Evolutionary conservation across 139 green algal species (phyloP).

Genomic region (Microglena sp.): DNA sequence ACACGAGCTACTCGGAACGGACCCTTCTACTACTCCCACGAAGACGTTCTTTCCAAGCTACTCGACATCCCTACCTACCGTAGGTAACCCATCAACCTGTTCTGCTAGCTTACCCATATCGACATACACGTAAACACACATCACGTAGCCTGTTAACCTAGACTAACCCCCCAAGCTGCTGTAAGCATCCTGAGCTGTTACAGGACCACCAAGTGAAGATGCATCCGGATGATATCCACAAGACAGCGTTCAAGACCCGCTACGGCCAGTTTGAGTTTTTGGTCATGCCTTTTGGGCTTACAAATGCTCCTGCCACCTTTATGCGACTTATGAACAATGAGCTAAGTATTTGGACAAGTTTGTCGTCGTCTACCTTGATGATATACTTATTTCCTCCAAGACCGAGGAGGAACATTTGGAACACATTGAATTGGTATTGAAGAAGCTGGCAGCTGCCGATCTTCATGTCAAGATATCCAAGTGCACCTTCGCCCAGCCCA

Average conservation of each 20-base stretch:
- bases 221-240: conserved; percentile 21
- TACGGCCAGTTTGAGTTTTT: conserved; percentile 38
- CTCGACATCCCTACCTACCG: too few relatives aligned
- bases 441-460: conserved; percentile 3
- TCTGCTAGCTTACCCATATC: too few relatives aligned
- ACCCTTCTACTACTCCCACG: too few relatives aligned
- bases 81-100: too few relatives aligned
- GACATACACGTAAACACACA: too few relatives aligned
- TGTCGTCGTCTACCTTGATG: conserved; percentile 28
- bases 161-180: too few relatives aligned
- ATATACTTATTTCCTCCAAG: conserved; percentile 34
- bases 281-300: conserved; percentile 39
- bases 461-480: conserved; percentile 31
- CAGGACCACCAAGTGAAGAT: conserved; percentile 35
- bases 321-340: conserved; percentile 41
- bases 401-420: conserved; percentile 29
- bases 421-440: conserved; percentile 30
- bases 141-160: too few relatives aligned
- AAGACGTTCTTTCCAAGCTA: too few relatives aligned
- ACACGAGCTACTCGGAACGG: too few relatives aligned
- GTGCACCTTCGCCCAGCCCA: conserved; percentile 21
- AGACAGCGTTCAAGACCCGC: conserved; percentile 39
- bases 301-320: conserved; percentile 50
- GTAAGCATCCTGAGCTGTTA: too few relatives aligned
- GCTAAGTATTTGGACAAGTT: conserved; percentile 28